Evolutionary conservation across 306 rosid species (phyloP).

Genomic region (Quercus bicolor): DNA sequence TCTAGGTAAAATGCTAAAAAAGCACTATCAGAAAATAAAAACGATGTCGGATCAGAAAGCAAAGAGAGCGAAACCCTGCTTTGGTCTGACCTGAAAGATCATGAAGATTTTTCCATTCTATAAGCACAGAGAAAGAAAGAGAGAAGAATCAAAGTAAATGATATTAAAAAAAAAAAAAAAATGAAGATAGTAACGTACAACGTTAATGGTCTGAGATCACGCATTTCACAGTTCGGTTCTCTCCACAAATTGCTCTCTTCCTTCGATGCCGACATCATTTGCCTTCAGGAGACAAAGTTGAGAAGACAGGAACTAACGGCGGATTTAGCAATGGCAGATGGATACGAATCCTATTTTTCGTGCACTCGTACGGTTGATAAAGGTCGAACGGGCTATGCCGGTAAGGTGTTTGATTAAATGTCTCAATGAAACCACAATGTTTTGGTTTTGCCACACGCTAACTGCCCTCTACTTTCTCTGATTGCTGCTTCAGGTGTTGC

Average conservation of each 20-base stretch:
- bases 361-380: slow-evolving; percentile 67
- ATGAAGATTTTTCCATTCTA: too few species aligned
- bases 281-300: slow-evolving; percentile 89
- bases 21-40: too few species aligned
- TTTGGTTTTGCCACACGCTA: neutral
- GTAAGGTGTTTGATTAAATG: slow-evolving; percentile 39
- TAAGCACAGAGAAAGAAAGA: too few species aligned
- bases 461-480: neutral
- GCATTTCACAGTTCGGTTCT: slow-evolving; percentile 85
- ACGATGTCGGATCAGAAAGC: too few species aligned
- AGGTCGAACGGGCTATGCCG: slow-evolving; percentile 84
- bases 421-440: slow-evolving; percentile 1
- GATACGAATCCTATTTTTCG: slow-evolving; percentile 85
- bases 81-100: too few species aligned
- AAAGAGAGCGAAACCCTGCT: too few species aligned
- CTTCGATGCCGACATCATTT: slow-evolving; percentile 77
- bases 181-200: slow-evolving; percentile 94
- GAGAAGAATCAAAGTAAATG: neutral
- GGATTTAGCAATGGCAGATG: slow-evolving; percentile 70
- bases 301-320: slow-evolving; percentile 70
- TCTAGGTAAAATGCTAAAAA: too few species aligned
- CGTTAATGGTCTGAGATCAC: slow-evolving; percentile 80
- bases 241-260: slow-evolving; percentile 77
- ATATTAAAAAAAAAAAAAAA: neutral
- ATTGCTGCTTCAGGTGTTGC: slow-evolving; percentile 58